Base-by-base conservation (phyloP, 139 green algal genomes). In the Zygnema circumcarinatum region DNA sequence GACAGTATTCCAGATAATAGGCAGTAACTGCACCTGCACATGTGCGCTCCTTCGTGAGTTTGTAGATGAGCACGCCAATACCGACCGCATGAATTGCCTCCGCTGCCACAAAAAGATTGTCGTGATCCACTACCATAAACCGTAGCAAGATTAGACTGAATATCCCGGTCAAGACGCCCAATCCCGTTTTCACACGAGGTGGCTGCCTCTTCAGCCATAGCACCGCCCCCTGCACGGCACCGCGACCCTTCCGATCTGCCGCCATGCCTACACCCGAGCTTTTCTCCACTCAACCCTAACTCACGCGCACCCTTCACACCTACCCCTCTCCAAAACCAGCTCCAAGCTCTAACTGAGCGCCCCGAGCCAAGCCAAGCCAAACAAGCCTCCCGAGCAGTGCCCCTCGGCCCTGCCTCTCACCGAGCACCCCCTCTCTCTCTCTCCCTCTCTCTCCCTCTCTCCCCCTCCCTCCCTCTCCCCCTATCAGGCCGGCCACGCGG, bases 21-120 rank as follows among this genome's bases (percentile, higher is more conserved):
- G n/a, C n/a, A n/a, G n/a, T 25, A 62, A 78, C 3, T 3, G 32
- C 22, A 98, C 96, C 96, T 92, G 95, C 95, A 22, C 92, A 94
- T 52, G 94, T 97, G 35, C 94, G 93, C 89, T 98, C 98, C 62
- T 88, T 93, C 31, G 96, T 90, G 38, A 99, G 90, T 91, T 99
- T 99, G 92, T 95, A 99, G 7, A 93, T 92, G 33, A 99, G 94
- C 2, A 98, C 78, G 0, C 92, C 94, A 67, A 99, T 98, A 33
- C 97, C 97, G 2, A 97, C 38, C 39, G 98, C 97, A 90, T 99
- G 97, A 21, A 96, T 94, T 39, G 93, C 85, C 73, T 99, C 97
- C 0, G 95, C 95, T 47, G 98, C 91, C 1, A 99, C 91, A 84
- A 99, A 99, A 1, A 99, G 93, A 1, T 95, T 97, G 92, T 99